A percentile compares a stretch with the other conserved stretches of the same genome.
Conservation (phyloP, 2,329 filamentous ascomycete genomes). For the Zymoseptoria pseudotritici region DNA sequence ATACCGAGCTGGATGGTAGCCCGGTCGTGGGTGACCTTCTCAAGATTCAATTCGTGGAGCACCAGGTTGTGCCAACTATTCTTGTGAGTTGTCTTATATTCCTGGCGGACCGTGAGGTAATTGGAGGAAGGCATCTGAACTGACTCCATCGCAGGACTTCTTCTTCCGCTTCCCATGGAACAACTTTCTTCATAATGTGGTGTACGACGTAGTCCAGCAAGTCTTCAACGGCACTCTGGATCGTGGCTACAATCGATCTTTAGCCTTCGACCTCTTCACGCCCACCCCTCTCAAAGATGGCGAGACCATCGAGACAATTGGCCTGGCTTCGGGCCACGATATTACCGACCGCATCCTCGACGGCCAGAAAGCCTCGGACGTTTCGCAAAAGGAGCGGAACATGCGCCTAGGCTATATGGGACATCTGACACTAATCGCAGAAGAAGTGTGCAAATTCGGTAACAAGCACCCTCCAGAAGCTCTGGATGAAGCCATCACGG, state of each 20-base stretch:
- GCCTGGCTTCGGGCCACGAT: conserved; percentile 60
- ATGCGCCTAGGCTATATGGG: conserved; percentile 98
- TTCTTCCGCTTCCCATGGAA: conserved; percentile 99
- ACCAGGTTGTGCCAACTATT: conserved; percentile 91
- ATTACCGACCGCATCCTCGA: conserved; percentile 88
- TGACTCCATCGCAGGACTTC: conserved; percentile 58
- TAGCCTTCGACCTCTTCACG: conserved; percentile 81
- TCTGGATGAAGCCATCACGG: conserved; percentile 73
- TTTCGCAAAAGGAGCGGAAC: conserved; percentile 72
- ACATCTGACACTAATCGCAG: conserved; percentile 90
- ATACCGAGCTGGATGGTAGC: conserved; percentile 52
- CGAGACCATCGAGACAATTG: conserved; percentile 16
- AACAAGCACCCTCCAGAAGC: conserved; percentile 86
- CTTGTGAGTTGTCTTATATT: conserved; percentile 55
- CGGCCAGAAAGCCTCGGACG: conserved; percentile 79
- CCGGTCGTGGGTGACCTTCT: conserved; percentile 90
- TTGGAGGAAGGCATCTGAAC: neutral
- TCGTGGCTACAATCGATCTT: conserved; percentile 78
- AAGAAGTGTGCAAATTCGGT: conserved; percentile 97
- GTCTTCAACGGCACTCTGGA: conserved; percentile 99
- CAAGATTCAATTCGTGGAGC: conserved; percentile 93
- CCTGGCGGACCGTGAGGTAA: neutral
- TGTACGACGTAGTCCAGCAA: conserved; percentile 97
- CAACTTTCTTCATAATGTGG: conserved; percentile 97
- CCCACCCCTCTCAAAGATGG: conserved; percentile 16